Base-by-base conservation (phyloP, 2,329 filamentous ascomycete genomes). In the Geosmithia morbida region DNA sequence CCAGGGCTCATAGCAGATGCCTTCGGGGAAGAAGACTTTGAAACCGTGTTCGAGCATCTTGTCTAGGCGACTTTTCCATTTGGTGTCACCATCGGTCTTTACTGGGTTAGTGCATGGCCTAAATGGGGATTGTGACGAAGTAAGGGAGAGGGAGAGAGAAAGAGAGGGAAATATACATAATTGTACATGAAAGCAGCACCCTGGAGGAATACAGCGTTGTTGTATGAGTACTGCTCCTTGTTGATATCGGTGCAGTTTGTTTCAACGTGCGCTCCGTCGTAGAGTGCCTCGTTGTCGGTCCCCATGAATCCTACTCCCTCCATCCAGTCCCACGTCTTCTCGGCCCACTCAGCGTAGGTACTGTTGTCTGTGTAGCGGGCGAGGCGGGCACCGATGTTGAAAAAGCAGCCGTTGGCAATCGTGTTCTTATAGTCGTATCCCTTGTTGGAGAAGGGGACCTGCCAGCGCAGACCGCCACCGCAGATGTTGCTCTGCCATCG, bases 351-450 rank as follows among this genome's bases (percentile, higher is more conserved):
- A 2, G 69, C 66, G 54, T 86, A 87, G 0, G 80, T 81, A 1
- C 67, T 55, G 55, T 87, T 83, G 30, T 67, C 67, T 0, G 81
- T 85, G 62, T 86, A 88, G 10, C 79, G 73, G 0, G 80, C 83
- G 11, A 90, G 71, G 8, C 85, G 76, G 16, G 85, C 76, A n/a
- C 71, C 76, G 18, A 81, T 61, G 57, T 81, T 78, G 66, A 81
- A 81, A 60, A 80, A 78, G 55, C 72, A 74, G 43, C 74, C 77
- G 51, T 79, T 81, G 20, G 77, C 74, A 49, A 79, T 72, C 50
- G 70, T 68, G 61, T 81, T 81, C 61, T 81, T 92, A 69, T 89
- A 88, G 57, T 81, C 72, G 61, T 85, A 90, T 33, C 85, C 86
- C 43, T 70, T 73, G 59, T 89, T 87, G 54, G 82, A 79, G 6